A percentile compares a stretch with the other conserved stretches of the same genome.
Conservation (phyloP, 108 stramenopile genomes). For the Ochromonas danica region DNA sequence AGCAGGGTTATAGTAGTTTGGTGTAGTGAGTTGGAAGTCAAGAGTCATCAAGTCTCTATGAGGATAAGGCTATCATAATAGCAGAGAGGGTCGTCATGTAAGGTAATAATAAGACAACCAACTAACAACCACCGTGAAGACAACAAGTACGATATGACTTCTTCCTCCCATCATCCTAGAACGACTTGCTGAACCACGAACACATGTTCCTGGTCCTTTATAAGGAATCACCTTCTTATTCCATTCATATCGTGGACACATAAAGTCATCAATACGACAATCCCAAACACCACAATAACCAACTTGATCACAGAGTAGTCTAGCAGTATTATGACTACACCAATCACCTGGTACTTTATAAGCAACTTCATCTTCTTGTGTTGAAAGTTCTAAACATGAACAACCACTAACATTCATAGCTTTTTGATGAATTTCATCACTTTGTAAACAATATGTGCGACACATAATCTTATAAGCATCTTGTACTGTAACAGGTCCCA, state of each 20-base stretch:
- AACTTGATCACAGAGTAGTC: slow-evolving; percentile 44
- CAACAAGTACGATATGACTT: no score
- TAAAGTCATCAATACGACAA: slow-evolving; percentile 48
- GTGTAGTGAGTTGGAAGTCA: no score
- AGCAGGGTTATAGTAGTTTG: no score
- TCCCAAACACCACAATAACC: slow-evolving; percentile 47
- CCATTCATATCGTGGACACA: slow-evolving; percentile 49
- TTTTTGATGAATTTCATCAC: slow-evolving; percentile 45
- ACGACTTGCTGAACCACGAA: no score
- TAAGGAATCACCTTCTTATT: slow-evolving; percentile 18
- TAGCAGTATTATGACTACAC: slow-evolving; percentile 48
- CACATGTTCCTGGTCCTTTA: background rate
- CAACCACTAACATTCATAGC: slow-evolving; percentile 48
- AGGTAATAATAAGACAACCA: no score
- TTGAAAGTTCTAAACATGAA: slow-evolving; percentile 47
- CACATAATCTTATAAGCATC: slow-evolving; percentile 32
- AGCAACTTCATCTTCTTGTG: slow-evolving; percentile 32
- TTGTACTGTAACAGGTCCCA: background rate
- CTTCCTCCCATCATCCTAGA: no score
- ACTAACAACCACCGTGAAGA: no score
- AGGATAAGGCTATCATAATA: no score
- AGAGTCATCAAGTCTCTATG: no score
- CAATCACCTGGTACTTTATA: slow-evolving; percentile 46
- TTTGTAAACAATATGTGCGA: slow-evolving; percentile 42
- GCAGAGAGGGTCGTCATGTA: no score